These are phyloP conservation scores for Claviceps monticola DNA, from an alignment of 2,329 filamentous ascomycete species.

Conservation along the genomic window DNA sequence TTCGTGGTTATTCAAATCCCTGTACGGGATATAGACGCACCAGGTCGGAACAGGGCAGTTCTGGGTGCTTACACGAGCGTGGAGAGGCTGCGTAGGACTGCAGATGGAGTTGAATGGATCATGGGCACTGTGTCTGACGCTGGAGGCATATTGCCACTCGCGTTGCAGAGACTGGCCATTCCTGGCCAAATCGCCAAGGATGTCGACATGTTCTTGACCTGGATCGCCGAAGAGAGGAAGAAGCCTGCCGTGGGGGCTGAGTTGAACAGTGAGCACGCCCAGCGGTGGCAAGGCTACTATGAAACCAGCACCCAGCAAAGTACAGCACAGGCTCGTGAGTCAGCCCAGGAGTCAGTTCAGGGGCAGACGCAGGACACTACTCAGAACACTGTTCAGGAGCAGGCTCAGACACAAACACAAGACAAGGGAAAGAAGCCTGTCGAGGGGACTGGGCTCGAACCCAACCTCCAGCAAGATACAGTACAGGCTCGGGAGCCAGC, in stretches of 20 bases:
- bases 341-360: neutral
- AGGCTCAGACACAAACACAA: neutral
- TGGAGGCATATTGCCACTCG: constrained; percentile 49
- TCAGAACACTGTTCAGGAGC: neutral
- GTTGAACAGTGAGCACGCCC: neutral
- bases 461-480: neutral
- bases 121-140: constrained; percentile 69
- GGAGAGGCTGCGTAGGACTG: constrained; percentile 41
- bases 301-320: neutral
- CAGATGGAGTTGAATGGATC: constrained; percentile 50
- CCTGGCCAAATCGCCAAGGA: constrained; percentile 55
- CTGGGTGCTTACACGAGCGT: constrained; percentile 50
- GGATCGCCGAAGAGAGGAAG: constrained; percentile 37
- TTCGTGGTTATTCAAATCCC: constrained; percentile 46
- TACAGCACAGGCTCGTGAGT: neutral
- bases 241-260: neutral
- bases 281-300: too few species aligned
- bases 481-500: neutral
- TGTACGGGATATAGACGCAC: constrained; percentile 22
- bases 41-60: constrained; percentile 30
- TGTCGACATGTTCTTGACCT: constrained; percentile 52
- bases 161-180: constrained; percentile 50
- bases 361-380: neutral
- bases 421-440: too few species aligned
- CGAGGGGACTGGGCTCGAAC: neutral